Evolutionary conservation across 352 stramenopile genomes (phyloP).

Genomic region (Pythium dissotocum): DNA sequence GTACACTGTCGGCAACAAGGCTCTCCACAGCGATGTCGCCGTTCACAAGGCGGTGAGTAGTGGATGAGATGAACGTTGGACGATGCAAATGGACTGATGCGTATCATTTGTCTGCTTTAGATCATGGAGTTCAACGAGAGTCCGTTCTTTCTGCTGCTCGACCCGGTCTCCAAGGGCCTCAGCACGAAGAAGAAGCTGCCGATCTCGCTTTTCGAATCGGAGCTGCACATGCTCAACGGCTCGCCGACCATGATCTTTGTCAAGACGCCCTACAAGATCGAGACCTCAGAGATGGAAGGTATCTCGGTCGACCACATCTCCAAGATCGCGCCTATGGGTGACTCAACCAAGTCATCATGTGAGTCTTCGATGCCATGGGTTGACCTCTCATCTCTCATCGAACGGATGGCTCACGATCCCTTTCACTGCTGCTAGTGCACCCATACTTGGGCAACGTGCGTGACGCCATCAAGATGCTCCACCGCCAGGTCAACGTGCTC

Average conservation of each 20-base stretch:
- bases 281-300: slow-evolving; percentile 85
- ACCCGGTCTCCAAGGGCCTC: slow-evolving; percentile 56
- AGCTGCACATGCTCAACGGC: slow-evolving; percentile 84
- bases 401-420: not conserved
- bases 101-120: slow-evolving; percentile 27
- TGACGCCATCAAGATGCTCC: slow-evolving; percentile 85
- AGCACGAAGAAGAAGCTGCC: slow-evolving; percentile 89
- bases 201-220: slow-evolving; percentile 83
- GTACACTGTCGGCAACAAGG: slow-evolving; percentile 84
- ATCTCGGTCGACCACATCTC: slow-evolving; percentile 90
- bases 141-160: slow-evolving; percentile 77
- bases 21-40: slow-evolving; percentile 66
- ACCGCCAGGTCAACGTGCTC: slow-evolving; percentile 78
- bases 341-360: slow-evolving; percentile 74
- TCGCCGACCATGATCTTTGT: slow-evolving; percentile 90
- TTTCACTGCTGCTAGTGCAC: slow-evolving; percentile 50
- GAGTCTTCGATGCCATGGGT: slow-evolving; percentile 19
- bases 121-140: slow-evolving; percentile 89
- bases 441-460: slow-evolving; percentile 77
- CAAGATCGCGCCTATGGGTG: slow-evolving; percentile 76
- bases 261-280: slow-evolving; percentile 84
- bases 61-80: not conserved
- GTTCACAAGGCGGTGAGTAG: slow-evolving; percentile 66
- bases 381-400: not conserved
- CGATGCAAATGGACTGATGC: no score